Percentiles rank a stretch among this genome's conserved stretches.
Evolutionary conservation across 2,329 filamentous ascomycete species (phyloP).

Genomic region (Bipolaris victoriae): DNA sequence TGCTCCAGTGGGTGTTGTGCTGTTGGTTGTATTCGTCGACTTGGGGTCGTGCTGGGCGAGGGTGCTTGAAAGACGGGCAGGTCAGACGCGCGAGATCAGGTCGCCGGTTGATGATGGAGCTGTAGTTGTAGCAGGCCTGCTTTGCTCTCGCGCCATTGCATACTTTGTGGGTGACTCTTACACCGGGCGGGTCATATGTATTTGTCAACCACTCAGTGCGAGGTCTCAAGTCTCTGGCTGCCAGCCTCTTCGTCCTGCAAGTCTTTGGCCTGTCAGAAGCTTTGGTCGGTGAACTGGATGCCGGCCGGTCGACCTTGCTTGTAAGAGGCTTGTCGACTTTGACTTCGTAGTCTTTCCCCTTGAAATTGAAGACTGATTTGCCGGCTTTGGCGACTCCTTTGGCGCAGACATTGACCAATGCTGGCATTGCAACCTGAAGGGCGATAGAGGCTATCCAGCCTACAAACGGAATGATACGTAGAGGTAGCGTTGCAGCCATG

Average conservation of each 20-base stretch:
- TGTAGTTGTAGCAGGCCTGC: neutral
- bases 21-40: neutral
- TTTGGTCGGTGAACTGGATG: neutral
- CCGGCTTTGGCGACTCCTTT: slow-evolving; percentile 47
- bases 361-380: slow-evolving; percentile 37
- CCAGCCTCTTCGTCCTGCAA: neutral
- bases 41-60: neutral
- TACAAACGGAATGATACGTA: slow-evolving; percentile 14
- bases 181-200: neutral
- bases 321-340: slow-evolving; percentile 5
- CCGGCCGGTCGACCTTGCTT: neutral
- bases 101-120: neutral
- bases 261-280: neutral
- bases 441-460: slow-evolving; percentile 22
- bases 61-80: neutral
- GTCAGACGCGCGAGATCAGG: neutral
- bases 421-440: slow-evolving; percentile 35
- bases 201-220: neutral
- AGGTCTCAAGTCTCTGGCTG: neutral
- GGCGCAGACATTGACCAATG: slow-evolving; percentile 38
- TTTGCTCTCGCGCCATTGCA: neutral
- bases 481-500: slow-evolving; percentile 33
- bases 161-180: neutral
- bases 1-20: neutral
- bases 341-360: slow-evolving; percentile 38